Evolutionary conservation across 768 basidiomycete species (phyloP), one percentile per base, ranked within the genome.

Genomic region (Serendipita vermifera): DNA sequence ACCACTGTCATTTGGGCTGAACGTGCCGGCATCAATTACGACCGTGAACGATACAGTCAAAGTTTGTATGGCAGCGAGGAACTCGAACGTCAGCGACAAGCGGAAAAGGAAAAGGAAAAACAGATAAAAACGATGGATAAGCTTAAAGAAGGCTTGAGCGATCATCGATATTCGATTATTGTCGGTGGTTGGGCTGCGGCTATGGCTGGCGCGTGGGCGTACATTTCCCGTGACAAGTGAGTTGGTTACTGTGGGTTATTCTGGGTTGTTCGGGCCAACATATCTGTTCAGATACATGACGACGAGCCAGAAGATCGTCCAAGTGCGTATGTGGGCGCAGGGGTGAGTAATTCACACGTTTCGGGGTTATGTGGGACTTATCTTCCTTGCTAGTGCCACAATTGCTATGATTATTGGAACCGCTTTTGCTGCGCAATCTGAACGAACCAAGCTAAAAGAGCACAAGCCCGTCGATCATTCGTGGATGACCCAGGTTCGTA

Each of bases 1-100:
- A 51, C 46, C 4, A 51, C 46, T 15, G 46, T 51, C 27, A 26
- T 51, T 29, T 51, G 46, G 46, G 46, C 46, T 15, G 46, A 51
- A 51, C 46, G 46, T 29, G 46, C 46, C 31, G 46, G 46, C 4
- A 22, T 51, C 15, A 15, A 17, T 15, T 51, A 51, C n/a, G 46
- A 51, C 22, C 17, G 27, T 9, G 22, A n/a, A 6, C 46, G 46
- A n/a, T 51, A 51, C 29, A 22, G 15, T 7, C 6, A 5, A 5
- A 43, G 41, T 15, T 15, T 15, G 20, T 15, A 15, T 15, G 9
- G 11, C 15, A 29, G 31, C n/a, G 46, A 51, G 27, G 46, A 51
- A 26, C 9, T 6, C 17, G 26, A 41, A 26, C 5, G 31, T n/a
- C 24, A 20, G 46, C 5, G 29, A 29, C 9, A 26, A 15, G 46